Evolutionary conservation across 768 basidiomycete genomes (phyloP), one percentile per base, ranked within the genome.

Genomic region (Lactarius psammicola): DNA sequence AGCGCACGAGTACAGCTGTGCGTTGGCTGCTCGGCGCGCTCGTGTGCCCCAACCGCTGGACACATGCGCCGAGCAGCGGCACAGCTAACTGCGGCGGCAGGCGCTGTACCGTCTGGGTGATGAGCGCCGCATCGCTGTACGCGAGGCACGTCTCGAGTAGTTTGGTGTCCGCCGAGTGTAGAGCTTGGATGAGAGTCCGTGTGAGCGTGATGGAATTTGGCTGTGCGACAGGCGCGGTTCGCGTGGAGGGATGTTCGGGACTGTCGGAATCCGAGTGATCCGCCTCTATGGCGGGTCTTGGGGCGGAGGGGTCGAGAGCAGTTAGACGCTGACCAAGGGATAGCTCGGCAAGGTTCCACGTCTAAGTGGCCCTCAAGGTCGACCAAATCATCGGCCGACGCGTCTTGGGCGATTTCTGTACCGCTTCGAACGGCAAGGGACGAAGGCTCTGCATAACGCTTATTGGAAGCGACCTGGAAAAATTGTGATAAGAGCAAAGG

Each of bases 151-250:
- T 89, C 73, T 97, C 93, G 66, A 98, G 78, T 42, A 98, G 79
- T 11, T 86, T 85, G 2, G 90, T 84, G 79, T 99, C 97, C 23
- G 91, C 89, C 1, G 97, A 98, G 75, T 99, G 97, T 31, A 99
- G 78, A 0, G 97, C 96, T 78, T 99, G 97, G 64, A 96, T 92
- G 57, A 99, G 82, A 31, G 96, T 95, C 62, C 94, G 88, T 31
- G 96, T 93, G 65, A 98, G 83, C 0, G 96, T 95, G 69, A 88
- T 87, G 1, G 93, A 87, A 42, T 95, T 92, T 20, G 60, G 58
- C 38, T 56, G 49, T 23, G 87, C 75, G n/a, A 80, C 72, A 9
- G 74, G 72, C 31, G 54, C 53, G 2, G 64, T 61, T 56, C 61
- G 73, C 57, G 63, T 69, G 36, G 30, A 56, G 59, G 63, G 68